These are phyloP conservation scores for Amanita jacksonii DNA, from an alignment of 768 basidiomycete genomes.

Conservation along the genomic window DNA sequence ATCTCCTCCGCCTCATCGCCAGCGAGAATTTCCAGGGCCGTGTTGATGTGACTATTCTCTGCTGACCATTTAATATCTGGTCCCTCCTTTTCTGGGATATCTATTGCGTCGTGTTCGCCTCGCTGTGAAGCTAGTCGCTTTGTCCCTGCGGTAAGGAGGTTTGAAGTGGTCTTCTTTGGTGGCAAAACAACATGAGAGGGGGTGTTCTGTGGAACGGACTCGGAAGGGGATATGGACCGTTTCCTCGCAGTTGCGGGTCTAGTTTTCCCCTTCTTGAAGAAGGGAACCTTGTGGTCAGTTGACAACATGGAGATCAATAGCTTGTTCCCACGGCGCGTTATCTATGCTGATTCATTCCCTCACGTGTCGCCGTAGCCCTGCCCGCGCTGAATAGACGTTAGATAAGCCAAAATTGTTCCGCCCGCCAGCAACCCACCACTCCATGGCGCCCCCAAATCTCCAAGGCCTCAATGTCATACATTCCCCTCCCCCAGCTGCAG, in stretches of 20 bases:
- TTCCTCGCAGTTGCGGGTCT: slow-evolving; percentile 71
- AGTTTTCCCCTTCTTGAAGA: slow-evolving; percentile 77
- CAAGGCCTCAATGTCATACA: slow-evolving; percentile 79
- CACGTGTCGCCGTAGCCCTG: no score
- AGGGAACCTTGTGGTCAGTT: slow-evolving; percentile 48
- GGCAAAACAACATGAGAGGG: slow-evolving; percentile 65
- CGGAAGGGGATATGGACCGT: slow-evolving; percentile 57
- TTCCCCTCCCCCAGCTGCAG: slow-evolving; percentile 30
- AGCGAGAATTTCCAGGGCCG: slow-evolving; percentile 67
- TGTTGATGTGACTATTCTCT: slow-evolving; percentile 63
- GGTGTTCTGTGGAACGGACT: slow-evolving; percentile 24
- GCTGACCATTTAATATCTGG: slow-evolving; percentile 75
- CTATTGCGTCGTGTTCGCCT: slow-evolving; percentile 43
- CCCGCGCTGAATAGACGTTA: no score
- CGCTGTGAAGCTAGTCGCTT: slow-evolving; percentile 50
- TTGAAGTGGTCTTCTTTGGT: slow-evolving; percentile 52
- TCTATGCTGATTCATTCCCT: no score
- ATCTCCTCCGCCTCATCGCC: slow-evolving; percentile 76
- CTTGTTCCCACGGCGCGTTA: no score
- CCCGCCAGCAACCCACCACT: no score
- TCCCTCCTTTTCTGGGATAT: slow-evolving; percentile 46
- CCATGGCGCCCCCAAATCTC: slow-evolving; percentile 54
- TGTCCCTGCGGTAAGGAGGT: slow-evolving; percentile 53
- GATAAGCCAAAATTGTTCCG: no score
- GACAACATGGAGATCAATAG: background rate